These are phyloP conservation scores for Claviceps sp. DNA, from an alignment of 2,329 filamentous ascomycete species.

Conservation along the genomic window DNA sequence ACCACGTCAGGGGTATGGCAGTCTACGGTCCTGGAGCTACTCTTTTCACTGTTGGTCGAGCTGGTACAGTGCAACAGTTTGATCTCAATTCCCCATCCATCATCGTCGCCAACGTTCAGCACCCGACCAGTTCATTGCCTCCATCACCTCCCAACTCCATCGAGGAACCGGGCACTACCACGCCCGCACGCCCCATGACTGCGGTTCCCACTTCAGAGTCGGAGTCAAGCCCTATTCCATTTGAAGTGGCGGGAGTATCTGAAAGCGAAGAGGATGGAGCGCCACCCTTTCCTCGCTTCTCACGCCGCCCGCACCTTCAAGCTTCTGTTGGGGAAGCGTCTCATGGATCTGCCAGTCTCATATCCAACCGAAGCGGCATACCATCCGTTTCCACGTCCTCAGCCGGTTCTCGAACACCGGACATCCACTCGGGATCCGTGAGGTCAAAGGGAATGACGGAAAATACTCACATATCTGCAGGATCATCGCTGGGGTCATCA, in stretches of 20 bases:
- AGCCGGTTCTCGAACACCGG: constrained; percentile 37
- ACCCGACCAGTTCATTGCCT: constrained; percentile 64
- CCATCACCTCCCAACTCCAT: constrained; percentile 73
- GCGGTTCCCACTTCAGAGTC: constrained; percentile 39
- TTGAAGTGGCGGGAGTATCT: constrained; percentile 45
- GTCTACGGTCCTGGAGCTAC: constrained; percentile 84
- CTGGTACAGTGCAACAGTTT: constrained; percentile 88
- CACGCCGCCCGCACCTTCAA: constrained; percentile 51
- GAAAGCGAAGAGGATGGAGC: constrained; percentile 67
- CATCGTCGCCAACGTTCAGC: constrained; percentile 79
- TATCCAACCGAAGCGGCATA: constrained; percentile 46
- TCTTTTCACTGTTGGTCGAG: constrained; percentile 79
- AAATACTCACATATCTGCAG: constrained; percentile 55
- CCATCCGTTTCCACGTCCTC: constrained; percentile 47
- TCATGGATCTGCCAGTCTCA: constrained; percentile 53
- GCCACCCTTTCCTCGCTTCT: constrained; percentile 62
- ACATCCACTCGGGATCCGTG: constrained; percentile 35
- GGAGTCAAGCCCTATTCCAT: constrained; percentile 38
- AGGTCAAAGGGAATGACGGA: constrained; percentile 44
- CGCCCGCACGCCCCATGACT: constrained; percentile 30
- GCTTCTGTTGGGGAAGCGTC: constrained; percentile 42
- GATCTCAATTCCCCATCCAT: constrained; percentile 72
- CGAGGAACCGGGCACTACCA: constrained; percentile 52
- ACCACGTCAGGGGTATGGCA: constrained; percentile 68
- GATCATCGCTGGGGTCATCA: constrained; percentile 32